Base-by-base conservation (phyloP, 495 filamentous ascomycete species). In the Bryoglossum gracile region DNA sequence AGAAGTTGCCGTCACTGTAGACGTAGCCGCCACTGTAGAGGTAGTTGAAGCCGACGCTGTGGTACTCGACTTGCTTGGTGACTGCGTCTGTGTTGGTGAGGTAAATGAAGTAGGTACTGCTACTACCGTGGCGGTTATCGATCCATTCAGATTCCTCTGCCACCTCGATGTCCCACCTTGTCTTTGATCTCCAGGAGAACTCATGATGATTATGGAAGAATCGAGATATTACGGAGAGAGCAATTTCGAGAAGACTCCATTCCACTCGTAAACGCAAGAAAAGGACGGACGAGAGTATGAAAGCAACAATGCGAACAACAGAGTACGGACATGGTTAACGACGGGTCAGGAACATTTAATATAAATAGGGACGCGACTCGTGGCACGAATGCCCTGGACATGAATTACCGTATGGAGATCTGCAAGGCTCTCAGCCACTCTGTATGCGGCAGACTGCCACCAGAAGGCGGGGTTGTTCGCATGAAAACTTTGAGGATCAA, bases 351-450 rank as follows among this genome's bases (percentile, higher is more conserved):
- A 43, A n/a, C 26, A 42, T 43, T n/a, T 23, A 43, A 50, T 24
- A 22, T 22, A 33, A 8, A 9, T 10, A 17, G 18, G 47, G n/a
- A 44, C 48, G 32, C 48, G 48, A 51, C 48, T 44, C 21, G 33
- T 6, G 28, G 40, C 49, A 26, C 41, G 49, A 45, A 52, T 46
- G 41, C 49, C n/a, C 25, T 39, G 49, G 49, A 46, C 25, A 43
- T 28, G 36, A 51, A 28, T 44, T 44, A 18, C 33, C 34, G 14
- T 52, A 39, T 46, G 10, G 33, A 23, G 18, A 10, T 21, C 4
- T 10, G 24, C 34, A 35, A 36, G 48, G 42, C 34, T 46, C 41
- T 40, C 10, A 36, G 49, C 40, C 40, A 51, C 40, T 13, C n/a
- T n/a, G n/a, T n/a, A n/a, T n/a, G n/a, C n/a, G n/a, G n/a, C n/a